Evolutionary conservation across 495 filamentous ascomycete genomes (phyloP).

Genomic region (Chaetomium tenue): DNA sequence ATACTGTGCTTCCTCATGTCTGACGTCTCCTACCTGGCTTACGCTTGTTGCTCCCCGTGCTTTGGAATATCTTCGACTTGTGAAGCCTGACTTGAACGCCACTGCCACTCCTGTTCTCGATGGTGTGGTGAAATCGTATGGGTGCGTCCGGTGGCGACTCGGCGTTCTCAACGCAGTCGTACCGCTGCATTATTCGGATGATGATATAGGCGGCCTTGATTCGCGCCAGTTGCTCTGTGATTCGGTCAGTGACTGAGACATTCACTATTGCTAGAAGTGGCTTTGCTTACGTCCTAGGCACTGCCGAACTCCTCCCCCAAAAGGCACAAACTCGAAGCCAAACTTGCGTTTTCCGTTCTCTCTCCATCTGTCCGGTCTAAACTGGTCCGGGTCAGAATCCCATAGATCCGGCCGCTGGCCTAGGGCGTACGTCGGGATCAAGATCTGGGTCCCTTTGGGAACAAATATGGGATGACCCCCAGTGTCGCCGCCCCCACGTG

Average conservation of each 20-base stretch:
- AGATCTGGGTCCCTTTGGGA: slow-evolving; percentile 37
- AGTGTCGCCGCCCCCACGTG: slow-evolving; percentile 44
- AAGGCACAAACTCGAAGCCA: slow-evolving; percentile 43
- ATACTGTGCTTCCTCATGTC: no score
- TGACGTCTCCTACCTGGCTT: no score
- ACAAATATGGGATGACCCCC: slow-evolving; percentile 27
- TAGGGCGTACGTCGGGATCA: slow-evolving; percentile 40
- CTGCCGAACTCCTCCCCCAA: slow-evolving; percentile 28
- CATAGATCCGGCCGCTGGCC: slow-evolving; percentile 42
- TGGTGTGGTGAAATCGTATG: slow-evolving; percentile 45
- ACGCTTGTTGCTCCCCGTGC: no score
- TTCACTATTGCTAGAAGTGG: neutral
- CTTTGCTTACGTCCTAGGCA: slow-evolving; percentile 33
- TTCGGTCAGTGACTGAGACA: neutral
- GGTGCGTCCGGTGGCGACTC: slow-evolving; percentile 34
- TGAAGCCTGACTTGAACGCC: slow-evolving; percentile 44
- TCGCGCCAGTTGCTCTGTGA: slow-evolving; percentile 46
- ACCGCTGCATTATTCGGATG: slow-evolving; percentile 46
- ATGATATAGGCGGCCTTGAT: slow-evolving; percentile 46
- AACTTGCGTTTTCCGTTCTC: slow-evolving; percentile 30
- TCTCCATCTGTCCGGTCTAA: slow-evolving; percentile 36
- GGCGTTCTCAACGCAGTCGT: slow-evolving; percentile 42
- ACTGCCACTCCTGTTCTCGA: slow-evolving; percentile 49
- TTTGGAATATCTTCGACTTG: slow-evolving; percentile 23
- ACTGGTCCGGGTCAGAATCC: slow-evolving; percentile 34